Conservation (phyloP, 2,329 filamentous ascomycete species). For the Cladosporium sp. region DNA sequence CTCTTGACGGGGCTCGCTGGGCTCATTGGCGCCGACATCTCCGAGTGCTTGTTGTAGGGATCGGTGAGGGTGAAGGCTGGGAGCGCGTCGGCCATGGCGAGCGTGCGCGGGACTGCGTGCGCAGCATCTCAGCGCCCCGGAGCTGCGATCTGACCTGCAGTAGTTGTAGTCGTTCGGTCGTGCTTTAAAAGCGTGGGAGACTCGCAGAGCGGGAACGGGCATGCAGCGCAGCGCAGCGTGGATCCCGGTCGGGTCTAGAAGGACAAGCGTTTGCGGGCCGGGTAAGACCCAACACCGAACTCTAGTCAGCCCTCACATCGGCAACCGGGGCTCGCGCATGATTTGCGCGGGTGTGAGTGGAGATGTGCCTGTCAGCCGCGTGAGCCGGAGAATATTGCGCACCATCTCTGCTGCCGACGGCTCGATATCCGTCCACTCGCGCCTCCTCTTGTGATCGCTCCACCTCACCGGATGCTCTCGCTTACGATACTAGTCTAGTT, state of each 20-base stretch:
- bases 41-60: constrained; percentile 31
- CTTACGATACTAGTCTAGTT: no score
- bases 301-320: no score
- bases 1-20: neutral
- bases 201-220: neutral
- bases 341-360: no score
- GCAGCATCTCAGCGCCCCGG: neutral
- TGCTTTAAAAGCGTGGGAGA: neutral
- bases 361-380: no score
- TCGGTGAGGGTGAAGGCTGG: constrained; percentile 42
- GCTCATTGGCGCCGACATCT: constrained; percentile 20
- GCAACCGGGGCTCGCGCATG: no score
- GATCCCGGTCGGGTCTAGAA: neutral
- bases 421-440: no score
- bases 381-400: no score
- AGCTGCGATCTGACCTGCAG: neutral
- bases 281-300: neutral
- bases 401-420: no score
- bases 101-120: neutral
- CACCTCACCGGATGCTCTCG: no score
- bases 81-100: constrained; percentile 16
- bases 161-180: neutral
- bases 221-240: neutral
- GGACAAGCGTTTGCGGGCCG: neutral
- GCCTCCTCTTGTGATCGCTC: no score